Conservation (phyloP, 805 yeast genomes). For the Monosporozyma servazzii region DNA sequence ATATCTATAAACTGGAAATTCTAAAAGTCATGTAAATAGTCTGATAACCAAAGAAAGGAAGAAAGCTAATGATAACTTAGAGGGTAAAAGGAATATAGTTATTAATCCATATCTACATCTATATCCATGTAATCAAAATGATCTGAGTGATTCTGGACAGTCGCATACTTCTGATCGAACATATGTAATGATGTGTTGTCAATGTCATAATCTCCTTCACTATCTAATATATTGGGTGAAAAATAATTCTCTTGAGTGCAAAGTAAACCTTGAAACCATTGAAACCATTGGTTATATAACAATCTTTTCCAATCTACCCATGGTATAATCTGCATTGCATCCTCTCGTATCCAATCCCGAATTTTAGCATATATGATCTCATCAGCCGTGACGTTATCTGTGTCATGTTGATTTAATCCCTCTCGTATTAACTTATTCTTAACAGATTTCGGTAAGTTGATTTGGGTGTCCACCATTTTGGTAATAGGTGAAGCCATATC, state of each 20-base stretch:
- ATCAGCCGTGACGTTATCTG: not conserved
- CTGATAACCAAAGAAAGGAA: not conserved
- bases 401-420: not conserved
- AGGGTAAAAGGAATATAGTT: not conserved
- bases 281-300: conserved; percentile 23
- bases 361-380: conserved; percentile 18
- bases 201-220: conserved; percentile 11
- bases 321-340: conserved; percentile 21
- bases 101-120: conserved; percentile 12
- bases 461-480: conserved; percentile 6
- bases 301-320: conserved; percentile 19
- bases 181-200: not conserved
- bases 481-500: not conserved
- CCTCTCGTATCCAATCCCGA: conserved; percentile 19
- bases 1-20: not conserved
- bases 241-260: conserved; percentile 6
- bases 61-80: not conserved
- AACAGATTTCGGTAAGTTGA: conserved; percentile 6
- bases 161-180: not conserved
- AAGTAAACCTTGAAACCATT: conserved; percentile 16
- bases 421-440: conserved; percentile 3
- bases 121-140: conserved; percentile 7
- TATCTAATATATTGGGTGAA: conserved; percentile 2
- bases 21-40: not conserved
- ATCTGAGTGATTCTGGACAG: not conserved